Percentiles rank a stretch among this genome's conserved stretches.
Evolutionary conservation across 1,139 yeast genomes (phyloP).

Genomic region (Yamadazyma siamensis): DNA sequence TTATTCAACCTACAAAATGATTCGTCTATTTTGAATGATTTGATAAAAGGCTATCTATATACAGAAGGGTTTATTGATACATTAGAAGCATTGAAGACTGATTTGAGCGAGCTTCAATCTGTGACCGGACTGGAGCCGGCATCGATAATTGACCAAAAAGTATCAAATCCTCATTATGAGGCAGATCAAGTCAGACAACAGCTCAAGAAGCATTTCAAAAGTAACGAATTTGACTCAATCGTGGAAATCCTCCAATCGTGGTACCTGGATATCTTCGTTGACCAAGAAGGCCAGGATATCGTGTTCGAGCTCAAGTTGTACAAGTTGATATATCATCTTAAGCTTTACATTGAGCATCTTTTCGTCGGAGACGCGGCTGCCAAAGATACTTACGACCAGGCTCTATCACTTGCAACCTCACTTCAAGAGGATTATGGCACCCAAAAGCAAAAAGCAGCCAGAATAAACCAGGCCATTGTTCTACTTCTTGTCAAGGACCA

Average conservation of each 20-base stretch:
- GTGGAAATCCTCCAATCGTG: conserved; percentile 37
- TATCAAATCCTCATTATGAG: too few species aligned
- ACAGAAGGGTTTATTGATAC: conserved; percentile 74
- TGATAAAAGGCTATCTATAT: conserved; percentile 66
- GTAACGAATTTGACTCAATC: conserved; percentile 49
- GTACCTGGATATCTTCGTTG: conserved; percentile 44
- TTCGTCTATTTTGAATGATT: conserved; percentile 41
- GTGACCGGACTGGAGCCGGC: conserved; percentile 9
- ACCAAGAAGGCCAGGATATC: conserved; percentile 31
- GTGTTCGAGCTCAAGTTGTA: conserved; percentile 54
- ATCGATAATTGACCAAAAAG: conserved; percentile 12
- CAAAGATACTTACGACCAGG: conserved; percentile 11
- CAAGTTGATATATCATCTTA: conserved; percentile 39
- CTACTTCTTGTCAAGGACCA: conserved; percentile 26
- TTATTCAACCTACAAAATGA: conserved; percentile 26
- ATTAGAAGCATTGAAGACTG: conserved; percentile 53
- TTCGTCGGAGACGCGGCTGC: conserved; percentile 1
- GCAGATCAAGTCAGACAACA: conserved; percentile 50
- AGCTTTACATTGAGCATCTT: conserved; percentile 19
- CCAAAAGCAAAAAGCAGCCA: conserved; percentile 11
- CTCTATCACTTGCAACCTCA: conserved; percentile 42
- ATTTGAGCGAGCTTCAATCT: conserved; percentile 19
- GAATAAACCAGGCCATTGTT: conserved; percentile 25
- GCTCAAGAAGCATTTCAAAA: conserved; percentile 42
- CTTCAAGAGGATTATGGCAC: conserved; percentile 29